These are phyloP conservation scores for Apiospora marii DNA, from an alignment of 2,329 filamentous ascomycete species.

Conservation along the genomic window DNA sequence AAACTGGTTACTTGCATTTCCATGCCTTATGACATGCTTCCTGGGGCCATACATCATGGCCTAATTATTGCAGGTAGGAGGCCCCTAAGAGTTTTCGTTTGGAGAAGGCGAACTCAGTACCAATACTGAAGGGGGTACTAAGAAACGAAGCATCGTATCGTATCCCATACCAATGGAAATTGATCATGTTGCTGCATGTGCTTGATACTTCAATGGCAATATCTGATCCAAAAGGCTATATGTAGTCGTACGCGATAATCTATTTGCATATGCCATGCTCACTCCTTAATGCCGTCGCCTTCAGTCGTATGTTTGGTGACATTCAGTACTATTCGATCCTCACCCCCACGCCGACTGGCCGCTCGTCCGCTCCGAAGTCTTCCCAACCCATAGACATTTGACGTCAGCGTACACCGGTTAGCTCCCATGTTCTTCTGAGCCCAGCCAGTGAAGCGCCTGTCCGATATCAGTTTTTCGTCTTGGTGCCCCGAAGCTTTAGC, in stretches of 20 bases:
- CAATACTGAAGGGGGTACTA: not conserved
- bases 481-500: not conserved
- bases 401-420: not conserved
- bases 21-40: not conserved
- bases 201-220: not conserved
- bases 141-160: not conserved
- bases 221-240: not conserved
- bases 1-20: constrained; percentile 2
- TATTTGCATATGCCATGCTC: not conserved
- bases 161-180: not conserved
- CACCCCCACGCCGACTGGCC: not conserved
- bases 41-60: not conserved
- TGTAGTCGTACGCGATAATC: not conserved
- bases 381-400: not conserved
- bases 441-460: not conserved
- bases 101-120: not conserved
- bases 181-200: not conserved
- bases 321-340: not conserved
- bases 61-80: not conserved
- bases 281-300: not conserved
- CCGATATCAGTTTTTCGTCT: not conserved
- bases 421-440: not conserved
- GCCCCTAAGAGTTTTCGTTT: not conserved
- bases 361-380: not conserved
- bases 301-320: not conserved